Percentiles rank a stretch among this genome's conserved stretches.
Conservation (phyloP, 495 filamentous ascomycete genomes). For the Thermochaetoides thermophila region DNA sequence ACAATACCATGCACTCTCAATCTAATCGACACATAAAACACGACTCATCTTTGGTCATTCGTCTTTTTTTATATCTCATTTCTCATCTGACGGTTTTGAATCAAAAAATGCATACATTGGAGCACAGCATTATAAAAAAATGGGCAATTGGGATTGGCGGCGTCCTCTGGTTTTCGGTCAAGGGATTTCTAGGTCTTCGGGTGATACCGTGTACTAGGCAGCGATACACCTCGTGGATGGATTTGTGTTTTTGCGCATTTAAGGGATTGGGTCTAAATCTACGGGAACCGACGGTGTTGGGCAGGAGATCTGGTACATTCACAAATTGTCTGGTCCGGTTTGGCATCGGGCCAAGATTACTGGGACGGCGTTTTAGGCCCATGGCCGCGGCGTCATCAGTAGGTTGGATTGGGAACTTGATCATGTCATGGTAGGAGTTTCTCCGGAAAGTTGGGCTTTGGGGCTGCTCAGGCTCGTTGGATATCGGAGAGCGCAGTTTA, state of each 20-base stretch:
- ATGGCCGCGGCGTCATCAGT: no score
- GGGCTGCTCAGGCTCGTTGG: conserved; percentile 1
- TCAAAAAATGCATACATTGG: conserved; percentile 35
- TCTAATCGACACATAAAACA: conserved; percentile 11
- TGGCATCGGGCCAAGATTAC: conserved; percentile 8
- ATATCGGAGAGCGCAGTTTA: background rate
- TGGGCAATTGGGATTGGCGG: conserved; percentile 21
- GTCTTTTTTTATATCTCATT: background rate
- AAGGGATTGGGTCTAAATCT: no score
- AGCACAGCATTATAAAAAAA: conserved; percentile 39
- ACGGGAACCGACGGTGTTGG: conserved; percentile 6
- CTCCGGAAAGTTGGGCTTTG: conserved; percentile 7
- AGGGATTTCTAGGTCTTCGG: no score
- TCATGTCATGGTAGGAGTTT: conserved; percentile 10
- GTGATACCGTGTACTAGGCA: conserved; percentile 14
- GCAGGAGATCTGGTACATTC: conserved; percentile 4
- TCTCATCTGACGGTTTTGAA: conserved; percentile 30
- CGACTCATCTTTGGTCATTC: conserved; percentile 9
- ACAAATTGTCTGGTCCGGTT: conserved; percentile 4
- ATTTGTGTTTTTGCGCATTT: no score
- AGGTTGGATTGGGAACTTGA: conserved; percentile 6
- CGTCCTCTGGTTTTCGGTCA: conserved; percentile 11
- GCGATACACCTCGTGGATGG: conserved; percentile 23
- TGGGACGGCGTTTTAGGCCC: conserved; percentile 4
- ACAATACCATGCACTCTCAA: conserved; percentile 4